Evolutionary conservation across 345 rosid genomes (phyloP).

Genomic region (Boechera retrofracta): DNA sequence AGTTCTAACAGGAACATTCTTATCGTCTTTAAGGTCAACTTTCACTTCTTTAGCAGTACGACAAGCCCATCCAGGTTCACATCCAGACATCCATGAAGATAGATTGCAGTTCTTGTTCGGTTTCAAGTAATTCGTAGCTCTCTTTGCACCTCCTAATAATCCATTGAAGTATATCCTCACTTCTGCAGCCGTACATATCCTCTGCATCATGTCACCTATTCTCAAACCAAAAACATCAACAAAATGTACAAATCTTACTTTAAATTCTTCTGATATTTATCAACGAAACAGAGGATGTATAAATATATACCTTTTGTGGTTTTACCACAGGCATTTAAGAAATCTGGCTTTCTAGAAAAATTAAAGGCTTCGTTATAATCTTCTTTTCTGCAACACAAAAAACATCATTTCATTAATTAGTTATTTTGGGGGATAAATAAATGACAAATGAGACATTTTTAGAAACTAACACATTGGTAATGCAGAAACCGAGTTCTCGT

Average conservation of each 20-base stretch:
- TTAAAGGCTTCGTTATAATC: constrained; percentile 92
- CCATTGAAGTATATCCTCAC: constrained; percentile 74
- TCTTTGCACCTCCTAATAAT: constrained; percentile 54
- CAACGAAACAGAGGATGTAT: background rate
- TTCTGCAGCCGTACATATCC: constrained; percentile 92
- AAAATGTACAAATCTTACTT: background rate
- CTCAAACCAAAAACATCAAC: constrained; percentile 23
- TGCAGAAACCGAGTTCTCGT: constrained; percentile 80
- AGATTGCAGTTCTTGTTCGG: constrained; percentile 95
- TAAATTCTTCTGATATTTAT: background rate
- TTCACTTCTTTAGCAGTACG: constrained; percentile 50
- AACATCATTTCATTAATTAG: background rate
- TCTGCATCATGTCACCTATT: constrained; percentile 70
- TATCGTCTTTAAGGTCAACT: constrained; percentile 61
- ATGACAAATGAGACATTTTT: no score
- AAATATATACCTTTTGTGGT: constrained; percentile 63
- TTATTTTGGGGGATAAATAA: no score
- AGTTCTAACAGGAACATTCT: constrained; percentile 63
- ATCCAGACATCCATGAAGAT: constrained; percentile 88
- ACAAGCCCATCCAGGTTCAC: constrained; percentile 99
- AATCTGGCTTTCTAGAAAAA: constrained; percentile 64
- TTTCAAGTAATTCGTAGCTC: constrained; percentile 54
- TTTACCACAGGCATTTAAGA: constrained; percentile 64
- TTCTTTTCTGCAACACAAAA: constrained; percentile 57
- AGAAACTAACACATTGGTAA: constrained; percentile 72